Conservation (phyloP, 106 monocot genomes). For the Dioscorea alata region DNA sequence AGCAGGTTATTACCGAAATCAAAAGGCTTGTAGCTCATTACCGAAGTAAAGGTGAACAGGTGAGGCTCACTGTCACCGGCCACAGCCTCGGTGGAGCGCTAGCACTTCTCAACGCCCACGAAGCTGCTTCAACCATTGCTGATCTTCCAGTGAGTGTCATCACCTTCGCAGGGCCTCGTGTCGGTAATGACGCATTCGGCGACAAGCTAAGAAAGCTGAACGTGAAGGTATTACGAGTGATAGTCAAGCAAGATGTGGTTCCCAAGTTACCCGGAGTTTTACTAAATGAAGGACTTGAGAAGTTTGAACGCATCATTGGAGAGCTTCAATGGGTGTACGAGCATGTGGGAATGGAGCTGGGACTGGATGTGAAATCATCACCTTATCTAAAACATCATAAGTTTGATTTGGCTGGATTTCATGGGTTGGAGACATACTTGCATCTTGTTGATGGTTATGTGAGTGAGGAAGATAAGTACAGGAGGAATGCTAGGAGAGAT, state of each 20-base stretch:
- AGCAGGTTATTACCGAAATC: constrained; percentile 66
- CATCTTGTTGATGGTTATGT: constrained; percentile 56
- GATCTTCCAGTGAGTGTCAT: constrained; percentile 39
- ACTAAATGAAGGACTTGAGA: constrained; percentile 41
- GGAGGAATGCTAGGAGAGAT: constrained; percentile 38
- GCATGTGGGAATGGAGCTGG: constrained; percentile 45
- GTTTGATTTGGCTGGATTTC: constrained; percentile 37
- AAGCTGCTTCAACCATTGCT: constrained; percentile 31
- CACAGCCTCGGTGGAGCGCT: constrained; percentile 84
- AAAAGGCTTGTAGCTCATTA: constrained; percentile 31
- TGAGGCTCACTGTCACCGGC: constrained; percentile 66
- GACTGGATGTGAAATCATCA: constrained; percentile 29
- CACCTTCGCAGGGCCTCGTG: constrained; percentile 61
- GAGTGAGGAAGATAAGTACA: constrained; percentile 20
- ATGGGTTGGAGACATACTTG: constrained; percentile 63
- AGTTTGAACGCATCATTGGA: constrained; percentile 16
- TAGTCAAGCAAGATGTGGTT: constrained; percentile 53
- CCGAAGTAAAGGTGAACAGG: constrained; percentile 43
- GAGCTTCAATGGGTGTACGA: constrained; percentile 39
- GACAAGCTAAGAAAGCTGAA: constrained; percentile 18
- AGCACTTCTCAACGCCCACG: constrained; percentile 55
- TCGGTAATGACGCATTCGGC: constrained; percentile 54
- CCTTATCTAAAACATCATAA: constrained; percentile 39
- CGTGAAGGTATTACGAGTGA: constrained; percentile 49
- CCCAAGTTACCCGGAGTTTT: constrained; percentile 59